Conservation (phyloP, 495 filamentous ascomycete species). For the Chaetomium cochliodes region DNA sequence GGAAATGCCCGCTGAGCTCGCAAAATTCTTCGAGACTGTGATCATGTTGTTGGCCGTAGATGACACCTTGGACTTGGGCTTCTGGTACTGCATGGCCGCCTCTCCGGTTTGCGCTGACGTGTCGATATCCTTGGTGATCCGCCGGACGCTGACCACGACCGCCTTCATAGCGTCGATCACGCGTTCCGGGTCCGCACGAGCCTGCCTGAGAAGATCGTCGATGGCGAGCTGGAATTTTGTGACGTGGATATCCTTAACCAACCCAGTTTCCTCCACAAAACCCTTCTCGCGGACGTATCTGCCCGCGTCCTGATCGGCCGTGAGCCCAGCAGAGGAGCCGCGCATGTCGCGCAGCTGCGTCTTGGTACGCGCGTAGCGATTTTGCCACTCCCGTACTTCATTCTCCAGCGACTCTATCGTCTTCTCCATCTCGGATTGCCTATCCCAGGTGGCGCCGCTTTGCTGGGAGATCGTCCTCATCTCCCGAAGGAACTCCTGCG, state of each 20-base stretch:
- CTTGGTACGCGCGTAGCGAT: constrained; percentile 81
- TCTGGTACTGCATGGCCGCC: constrained; percentile 52
- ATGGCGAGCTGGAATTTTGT: constrained; percentile 94
- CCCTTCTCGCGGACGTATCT: constrained; percentile 66
- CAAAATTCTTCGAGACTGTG: constrained; percentile 89
- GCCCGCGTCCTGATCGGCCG: constrained; percentile 63
- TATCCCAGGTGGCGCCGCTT: constrained; percentile 73
- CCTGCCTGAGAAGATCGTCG: constrained; percentile 82
- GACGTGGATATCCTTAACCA: constrained; percentile 86
- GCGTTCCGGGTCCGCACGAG: constrained; percentile 64
- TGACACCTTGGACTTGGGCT: constrained; percentile 75
- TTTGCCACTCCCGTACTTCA: constrained; percentile 84
- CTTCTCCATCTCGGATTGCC: constrained; percentile 70
- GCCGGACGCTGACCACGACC: constrained; percentile 74
- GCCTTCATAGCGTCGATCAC: constrained; percentile 78
- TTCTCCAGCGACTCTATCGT: constrained; percentile 72
- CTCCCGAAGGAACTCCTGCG: constrained; percentile 78
- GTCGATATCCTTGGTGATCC: constrained; percentile 76
- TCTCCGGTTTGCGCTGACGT: constrained; percentile 51
- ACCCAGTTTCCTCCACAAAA: constrained; percentile 67
- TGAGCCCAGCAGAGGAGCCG: constrained; percentile 71
- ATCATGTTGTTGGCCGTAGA: constrained; percentile 94
- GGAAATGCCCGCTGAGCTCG: constrained; percentile 74
- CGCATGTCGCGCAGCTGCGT: constrained; percentile 80
- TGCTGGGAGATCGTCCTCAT: constrained; percentile 84